A percentile compares a stretch with the other conserved stretches of the same genome.
Conservation (phyloP, 345 rosid species). For the Populus ilicifolia region DNA sequence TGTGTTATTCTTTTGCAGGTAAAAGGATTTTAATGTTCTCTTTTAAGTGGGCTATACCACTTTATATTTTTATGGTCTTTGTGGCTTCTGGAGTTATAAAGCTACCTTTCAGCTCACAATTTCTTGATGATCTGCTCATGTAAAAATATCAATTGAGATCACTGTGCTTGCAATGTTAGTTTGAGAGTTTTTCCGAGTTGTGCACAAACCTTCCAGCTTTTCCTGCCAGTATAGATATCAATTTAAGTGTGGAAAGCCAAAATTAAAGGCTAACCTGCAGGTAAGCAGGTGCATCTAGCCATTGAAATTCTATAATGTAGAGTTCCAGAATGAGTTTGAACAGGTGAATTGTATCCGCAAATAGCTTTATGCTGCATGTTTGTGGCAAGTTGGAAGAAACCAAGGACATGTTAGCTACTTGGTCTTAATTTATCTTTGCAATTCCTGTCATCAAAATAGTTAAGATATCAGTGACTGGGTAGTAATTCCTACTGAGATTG, state of each 20-base stretch:
- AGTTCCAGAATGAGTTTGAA: neutral
- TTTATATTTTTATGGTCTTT: slow-evolving; percentile 56
- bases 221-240: neutral
- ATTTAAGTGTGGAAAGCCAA: neutral
- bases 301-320: neutral
- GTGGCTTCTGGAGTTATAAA: slow-evolving; percentile 52
- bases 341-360: neutral
- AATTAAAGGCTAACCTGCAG: neutral
- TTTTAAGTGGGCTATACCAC: slow-evolving; percentile 56
- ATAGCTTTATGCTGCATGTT: neutral
- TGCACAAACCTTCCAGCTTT: slow-evolving; percentile 4
- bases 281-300: neutral
- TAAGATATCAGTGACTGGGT: neutral
- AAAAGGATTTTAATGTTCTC: slow-evolving; percentile 44
- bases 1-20: slow-evolving; percentile 37
- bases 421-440: neutral
- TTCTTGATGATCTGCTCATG: slow-evolving; percentile 62
- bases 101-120: slow-evolving; percentile 56
- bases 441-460: neutral
- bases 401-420: neutral
- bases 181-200: neutral
- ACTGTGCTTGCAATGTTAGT: neutral
- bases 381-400: neutral
- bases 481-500: neutral
- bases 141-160: slow-evolving; percentile 18